Base-by-base conservation (phyloP, 441 rosid genomes). In the Flueggea neowawraea region DNA sequence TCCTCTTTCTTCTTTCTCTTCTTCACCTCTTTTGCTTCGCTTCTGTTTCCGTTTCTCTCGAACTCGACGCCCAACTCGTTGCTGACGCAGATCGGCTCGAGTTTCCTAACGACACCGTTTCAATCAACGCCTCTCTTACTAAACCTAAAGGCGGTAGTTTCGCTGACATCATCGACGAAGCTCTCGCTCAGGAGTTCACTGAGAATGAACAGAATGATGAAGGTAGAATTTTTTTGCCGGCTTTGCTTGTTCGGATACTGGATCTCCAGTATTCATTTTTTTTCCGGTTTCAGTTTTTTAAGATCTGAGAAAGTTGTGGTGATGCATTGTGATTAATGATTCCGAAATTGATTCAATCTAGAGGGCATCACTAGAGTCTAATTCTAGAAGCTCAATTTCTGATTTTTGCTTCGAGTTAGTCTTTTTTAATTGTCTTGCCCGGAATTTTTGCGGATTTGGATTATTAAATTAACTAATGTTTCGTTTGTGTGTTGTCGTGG, bases 151-250 rank as follows among this genome's bases (percentile, higher is more conserved):
- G 75, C 57, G 80, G 70, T 36, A 71, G 74, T 65, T 75, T 82
- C 68, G 84, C 84, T 28, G 83, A 77, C 62, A 77, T 82, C 54
- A 77, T 82, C 61, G 87, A 77, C 63, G 78, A 79, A 50, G 84
- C 84, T 56, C 82, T 82, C 17, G 75, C 66, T 71, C 71, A 75
- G 66, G 87, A 82, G 75, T 82, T 82, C 73, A 61, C 78, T 32
- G 87, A 80, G 69, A 75, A 65, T 48, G 87, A 82, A 39, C 80
- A 80, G 51, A 68, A 6, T 43, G 45, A 48, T 54, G 79, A 80
- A 71, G 84, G 84, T 80, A 33, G 50, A 50, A 16, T 49, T 48
- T 68, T 60, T 22, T 10, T 41, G 12, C 31, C 64, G 8, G 8
- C 12, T 43, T 43, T 43, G 45, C 10, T 6, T 43, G 45, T 11